Conservation (phyloP, 768 basidiomycete genomes). For the Cyclocybe cylindracea region DNA sequence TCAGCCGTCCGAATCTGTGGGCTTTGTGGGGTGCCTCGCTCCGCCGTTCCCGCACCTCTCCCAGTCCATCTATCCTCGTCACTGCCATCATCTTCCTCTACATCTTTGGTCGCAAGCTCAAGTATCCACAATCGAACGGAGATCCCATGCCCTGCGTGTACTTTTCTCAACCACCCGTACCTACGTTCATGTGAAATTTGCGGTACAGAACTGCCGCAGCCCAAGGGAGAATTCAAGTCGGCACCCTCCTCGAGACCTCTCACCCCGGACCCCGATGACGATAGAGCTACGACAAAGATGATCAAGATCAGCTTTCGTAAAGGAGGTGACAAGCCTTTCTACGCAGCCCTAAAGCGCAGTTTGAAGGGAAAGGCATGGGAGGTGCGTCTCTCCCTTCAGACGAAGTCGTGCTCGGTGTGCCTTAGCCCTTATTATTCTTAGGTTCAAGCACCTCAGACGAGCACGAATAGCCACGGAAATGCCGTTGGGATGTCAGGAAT, state of each 20-base stretch:
- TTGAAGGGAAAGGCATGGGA: slow-evolving; percentile 25
- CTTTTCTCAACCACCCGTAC: slow-evolving; percentile 86
- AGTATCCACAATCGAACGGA: slow-evolving; percentile 26
- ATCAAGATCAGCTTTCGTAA: slow-evolving; percentile 89
- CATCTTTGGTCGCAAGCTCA: slow-evolving; percentile 31
- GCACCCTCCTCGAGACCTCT: slow-evolving; percentile 66
- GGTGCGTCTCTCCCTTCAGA: slow-evolving; percentile 13
- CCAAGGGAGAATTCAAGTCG: slow-evolving; percentile 45
- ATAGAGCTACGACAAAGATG: slow-evolving; percentile 38
- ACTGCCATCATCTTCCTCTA: slow-evolving; percentile 39
- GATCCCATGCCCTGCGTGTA: slow-evolving; percentile 83
- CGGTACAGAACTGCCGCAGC: slow-evolving; percentile 59
- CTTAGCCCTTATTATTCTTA: slow-evolving; percentile 7
- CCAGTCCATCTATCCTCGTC: slow-evolving; percentile 35
- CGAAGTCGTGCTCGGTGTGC: not conserved
- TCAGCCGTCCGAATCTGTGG: slow-evolving; percentile 68
- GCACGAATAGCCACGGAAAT: slow-evolving; percentile 16
- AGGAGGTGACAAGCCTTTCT: slow-evolving; percentile 86
- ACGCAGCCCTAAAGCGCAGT: slow-evolving; percentile 46
- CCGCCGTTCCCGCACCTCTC: slow-evolving; percentile 28
- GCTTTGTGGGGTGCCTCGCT: slow-evolving; percentile 80
- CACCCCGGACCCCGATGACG: slow-evolving; percentile 46
- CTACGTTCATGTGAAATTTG: slow-evolving; percentile 86
- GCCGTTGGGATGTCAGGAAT: slow-evolving; percentile 21
- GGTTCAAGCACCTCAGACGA: slow-evolving; percentile 16